Conservation (phyloP, 2,329 filamentous ascomycete genomes). For the Didymella pinodella region DNA sequence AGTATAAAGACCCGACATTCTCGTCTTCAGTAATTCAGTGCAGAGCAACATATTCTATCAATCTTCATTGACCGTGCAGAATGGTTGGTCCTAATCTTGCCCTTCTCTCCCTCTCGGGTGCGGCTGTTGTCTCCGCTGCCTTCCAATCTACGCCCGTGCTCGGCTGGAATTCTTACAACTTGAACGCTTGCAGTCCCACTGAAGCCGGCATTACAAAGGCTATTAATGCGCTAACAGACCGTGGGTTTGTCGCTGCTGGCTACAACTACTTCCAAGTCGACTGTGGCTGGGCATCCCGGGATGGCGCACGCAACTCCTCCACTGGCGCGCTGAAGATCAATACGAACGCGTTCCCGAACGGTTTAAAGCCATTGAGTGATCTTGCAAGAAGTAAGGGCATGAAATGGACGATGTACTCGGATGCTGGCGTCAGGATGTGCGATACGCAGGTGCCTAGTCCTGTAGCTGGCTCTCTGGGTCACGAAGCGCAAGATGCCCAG, state of each 20-base stretch:
- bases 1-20: not conserved
- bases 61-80: constrained; percentile 20
- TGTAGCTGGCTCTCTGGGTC: constrained; percentile 25
- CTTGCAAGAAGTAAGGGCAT: constrained; percentile 33
- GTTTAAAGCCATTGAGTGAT: constrained; percentile 29
- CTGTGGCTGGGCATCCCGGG: constrained; percentile 30
- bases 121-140: constrained; percentile 21
- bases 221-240: constrained; percentile 29
- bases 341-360: constrained; percentile 24
- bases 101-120: constrained; percentile 30
- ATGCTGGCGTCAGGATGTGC: constrained; percentile 33
- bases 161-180: constrained; percentile 34
- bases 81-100: constrained; percentile 27
- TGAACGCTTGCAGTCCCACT: constrained; percentile 28
- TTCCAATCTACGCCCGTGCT: constrained; percentile 31
- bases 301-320: constrained; percentile 28
- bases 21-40: not conserved
- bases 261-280: constrained; percentile 34
- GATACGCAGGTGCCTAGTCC: constrained; percentile 28
- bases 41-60: not conserved
- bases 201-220: constrained; percentile 28
- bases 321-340: constrained; percentile 28
- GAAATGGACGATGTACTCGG: constrained; percentile 37
- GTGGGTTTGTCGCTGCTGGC: constrained; percentile 28
- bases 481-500: constrained; percentile 30